Conservation (phyloP, 1,284 basidiomycete genomes). For the Pyrrhoderma lamaoense region DNA sequence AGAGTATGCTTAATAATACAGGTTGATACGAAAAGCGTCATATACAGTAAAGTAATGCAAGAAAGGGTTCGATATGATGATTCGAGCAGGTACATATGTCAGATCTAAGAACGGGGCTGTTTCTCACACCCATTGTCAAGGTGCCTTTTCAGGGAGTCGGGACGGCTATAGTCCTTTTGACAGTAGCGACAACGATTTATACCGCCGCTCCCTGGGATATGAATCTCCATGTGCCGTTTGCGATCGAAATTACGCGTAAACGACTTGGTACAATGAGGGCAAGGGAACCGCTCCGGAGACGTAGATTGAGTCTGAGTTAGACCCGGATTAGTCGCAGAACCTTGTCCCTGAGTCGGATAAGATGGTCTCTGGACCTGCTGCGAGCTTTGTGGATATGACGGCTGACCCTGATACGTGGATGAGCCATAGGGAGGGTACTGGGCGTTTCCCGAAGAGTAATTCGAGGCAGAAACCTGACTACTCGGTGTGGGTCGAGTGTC, state of each 20-base stretch:
- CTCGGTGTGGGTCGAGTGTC: neutral
- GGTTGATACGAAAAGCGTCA: no score
- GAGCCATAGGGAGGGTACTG: no score
- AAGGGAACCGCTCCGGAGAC: slow-evolving; percentile 48
- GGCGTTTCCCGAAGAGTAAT: no score
- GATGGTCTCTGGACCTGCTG: no score
- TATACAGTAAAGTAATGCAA: no score
- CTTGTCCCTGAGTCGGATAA: slow-evolving; percentile 8
- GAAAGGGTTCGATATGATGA: no score
- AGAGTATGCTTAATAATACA: no score
- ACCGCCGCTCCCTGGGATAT: slow-evolving; percentile 51
- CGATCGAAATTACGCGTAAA: slow-evolving; percentile 73
- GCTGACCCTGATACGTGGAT: no score
- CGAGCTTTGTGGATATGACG: no score
- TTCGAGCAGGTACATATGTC: neutral
- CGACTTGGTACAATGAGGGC: slow-evolving; percentile 64
- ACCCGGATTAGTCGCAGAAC: no score
- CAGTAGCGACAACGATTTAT: slow-evolving; percentile 61
- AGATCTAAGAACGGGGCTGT: slow-evolving; percentile 7
- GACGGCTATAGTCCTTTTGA: slow-evolving; percentile 64
- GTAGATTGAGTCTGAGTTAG: slow-evolving; percentile 20
- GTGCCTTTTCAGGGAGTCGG: slow-evolving; percentile 51
- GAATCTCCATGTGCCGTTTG: slow-evolving; percentile 72
- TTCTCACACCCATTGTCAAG: slow-evolving; percentile 49
- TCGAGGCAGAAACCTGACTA: neutral